Evolutionary conservation across 768 basidiomycete genomes (phyloP), one percentile per base, ranked within the genome.

Genomic region (Hygrocybe punicea): DNA sequence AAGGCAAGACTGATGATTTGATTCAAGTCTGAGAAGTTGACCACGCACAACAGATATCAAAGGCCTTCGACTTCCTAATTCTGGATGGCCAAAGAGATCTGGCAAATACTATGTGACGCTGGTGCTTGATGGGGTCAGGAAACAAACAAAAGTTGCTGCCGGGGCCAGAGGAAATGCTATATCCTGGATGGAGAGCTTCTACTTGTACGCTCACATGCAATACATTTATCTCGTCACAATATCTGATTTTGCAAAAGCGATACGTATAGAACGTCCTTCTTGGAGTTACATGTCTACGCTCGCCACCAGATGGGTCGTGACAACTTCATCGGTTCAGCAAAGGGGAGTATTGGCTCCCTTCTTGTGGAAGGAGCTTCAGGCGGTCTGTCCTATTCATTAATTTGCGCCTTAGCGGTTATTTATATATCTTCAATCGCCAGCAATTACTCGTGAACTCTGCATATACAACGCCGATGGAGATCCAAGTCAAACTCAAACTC

Each of bases 71-170:
- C 45, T 56, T 39, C 55, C 55, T n/a, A 56, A 33, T n/a, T 14
- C 29, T 24, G 14, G 17, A 47, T 54, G 36, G 53, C 53, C 7
- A 34, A 33, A 34, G 21, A 11, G 46, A n/a, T n/a, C 25, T n/a
- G 46, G 55, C 19, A 48, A 33, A 37, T 56, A 24, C 55, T 56
- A 56, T 19, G 45, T 56, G 14, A 29, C 21, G 21, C 25, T 56
- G 16, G 11, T 37, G 1, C 24, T 56, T 1, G 55, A 49, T 34
- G 33, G 35, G 6, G 35, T n/a, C 16, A 21, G 16, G 14, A 36
- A 39, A 19, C 47, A 48, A 33, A 56, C 55, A 25, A 19, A n/a
- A 24, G 45, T 55, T 9, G 4, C 34, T 48, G 7, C 24, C 13
- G 8, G 29, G 8, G 7, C 24, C 13, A 29, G 29, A 29, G 29